Percentiles rank a stretch among this genome's conserved stretches.
Conservation (phyloP, 306 rosid genomes). For the Cucurbita argyrosperma region DNA sequence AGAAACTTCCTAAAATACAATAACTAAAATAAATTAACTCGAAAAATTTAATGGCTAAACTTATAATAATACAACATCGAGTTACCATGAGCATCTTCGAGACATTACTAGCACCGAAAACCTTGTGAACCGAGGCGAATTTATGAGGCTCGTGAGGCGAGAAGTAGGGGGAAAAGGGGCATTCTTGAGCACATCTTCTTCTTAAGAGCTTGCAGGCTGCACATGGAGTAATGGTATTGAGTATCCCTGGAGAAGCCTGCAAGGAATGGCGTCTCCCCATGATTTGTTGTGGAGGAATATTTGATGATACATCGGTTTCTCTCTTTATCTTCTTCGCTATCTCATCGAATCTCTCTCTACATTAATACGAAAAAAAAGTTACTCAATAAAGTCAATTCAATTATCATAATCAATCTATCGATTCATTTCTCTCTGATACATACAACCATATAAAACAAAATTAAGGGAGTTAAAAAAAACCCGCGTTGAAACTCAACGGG, state of each 20-base stretch:
- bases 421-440: not conserved
- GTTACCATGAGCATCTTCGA: conserved; percentile 59
- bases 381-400: too few relatives aligned
- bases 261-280: not conserved
- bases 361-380: not conserved
- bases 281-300: not conserved
- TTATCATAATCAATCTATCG: too few relatives aligned
- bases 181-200: conserved; percentile 87
- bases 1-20: conserved; percentile 35
- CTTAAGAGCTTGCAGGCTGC: conserved; percentile 94
- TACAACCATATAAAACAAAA: not conserved
- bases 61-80: not conserved
- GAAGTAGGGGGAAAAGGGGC: conserved; percentile 85
- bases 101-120: conserved; percentile 95
- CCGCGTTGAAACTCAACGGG: too few relatives aligned
- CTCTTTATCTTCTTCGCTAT: conserved; percentile 5
- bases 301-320: conserved; percentile 1
- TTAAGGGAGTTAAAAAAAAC: not conserved
- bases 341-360: not conserved
- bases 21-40: too few relatives aligned
- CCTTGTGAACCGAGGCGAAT: conserved; percentile 79
- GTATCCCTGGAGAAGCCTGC: not conserved
- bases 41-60: not conserved
- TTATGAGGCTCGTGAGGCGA: conserved; percentile 89
- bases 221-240: conserved; percentile 77